Evolutionary conservation across 2,329 filamentous ascomycete genomes (phyloP), one percentile per base, ranked within the genome.

Genomic region (Cladosporium oxysporum): DNA sequence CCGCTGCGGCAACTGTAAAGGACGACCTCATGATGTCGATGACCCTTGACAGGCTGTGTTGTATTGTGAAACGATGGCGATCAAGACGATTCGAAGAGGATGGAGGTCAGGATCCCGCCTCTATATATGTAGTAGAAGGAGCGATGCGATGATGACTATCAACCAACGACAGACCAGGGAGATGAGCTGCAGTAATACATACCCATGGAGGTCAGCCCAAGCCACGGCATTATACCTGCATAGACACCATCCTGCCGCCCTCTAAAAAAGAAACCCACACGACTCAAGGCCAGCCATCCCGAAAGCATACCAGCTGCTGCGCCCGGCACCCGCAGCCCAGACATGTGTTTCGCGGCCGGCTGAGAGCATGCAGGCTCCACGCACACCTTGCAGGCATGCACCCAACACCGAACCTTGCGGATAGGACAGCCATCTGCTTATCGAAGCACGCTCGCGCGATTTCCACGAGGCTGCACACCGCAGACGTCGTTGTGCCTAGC

Each of bases 1-100:
- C 66, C 50, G 65, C 58, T n/a, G 60, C 52, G 18, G 60, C 52
- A 2, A 37, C 59, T 23, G 60, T 65, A 23, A 58, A 23, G 35
- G 37, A 58, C 12, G 37, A 65, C 64, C 62, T 64, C 66, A 62
- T 72, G 16, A 28, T 62, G 31, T 37, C 31, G 21, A 52, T 28
- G 47, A 53, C 47, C 41, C 3, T 28, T 35, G 14, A 29, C 29
- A 23, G 16, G 31, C 47, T 10, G 35, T 35, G 44, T 44, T n/a
- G 23, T 35, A 21, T 37, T 50, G 58, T 52, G 21, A 3, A 49
- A 33, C 11, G n/a, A 28, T 23, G 33, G 6, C 8, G 8, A n/a
- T 23, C 37, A 50, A 50, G 23, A 47, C 29, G 8, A 41, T 6
- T n/a, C 10, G 14, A 37, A 41, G 21, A 21, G 47, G 47, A 23